Conservation (phyloP, 345 rosid species). For the Draba incana region DNA sequence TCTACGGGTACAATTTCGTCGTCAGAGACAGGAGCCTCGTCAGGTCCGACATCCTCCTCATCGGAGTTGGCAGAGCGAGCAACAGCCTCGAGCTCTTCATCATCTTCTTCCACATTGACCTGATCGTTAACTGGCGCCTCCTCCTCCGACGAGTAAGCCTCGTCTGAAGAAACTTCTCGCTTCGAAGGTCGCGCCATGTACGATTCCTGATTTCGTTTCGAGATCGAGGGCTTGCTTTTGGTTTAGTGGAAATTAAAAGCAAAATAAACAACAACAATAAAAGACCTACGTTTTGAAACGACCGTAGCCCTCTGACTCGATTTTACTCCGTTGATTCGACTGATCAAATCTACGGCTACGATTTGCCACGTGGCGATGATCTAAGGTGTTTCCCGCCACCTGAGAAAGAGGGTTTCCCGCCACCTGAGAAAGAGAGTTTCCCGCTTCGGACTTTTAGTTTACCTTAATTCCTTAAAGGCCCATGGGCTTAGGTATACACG, state of each 20-base stretch:
- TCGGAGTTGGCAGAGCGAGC: conserved; percentile 66
- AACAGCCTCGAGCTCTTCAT: conserved; percentile 96
- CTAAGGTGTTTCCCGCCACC: conserved; percentile 27
- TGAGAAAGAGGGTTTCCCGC: conserved; percentile 19
- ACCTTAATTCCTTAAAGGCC: conserved; percentile 4
- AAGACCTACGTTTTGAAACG: conserved; percentile 24
- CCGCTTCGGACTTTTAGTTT: conserved; percentile 34
- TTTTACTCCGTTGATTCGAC: conserved; percentile 39
- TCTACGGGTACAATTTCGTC: conserved; percentile 27
- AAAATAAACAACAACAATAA: neutral
- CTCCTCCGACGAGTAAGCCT: conserved; percentile 43
- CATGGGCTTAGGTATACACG: conserved; percentile 3
- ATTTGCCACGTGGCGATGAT: conserved; percentile 11
- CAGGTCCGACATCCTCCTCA: conserved; percentile 49
- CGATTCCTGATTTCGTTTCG: conserved; percentile 19
- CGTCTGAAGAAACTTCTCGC: conserved; percentile 71
- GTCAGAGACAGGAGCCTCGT: conserved; percentile 27
- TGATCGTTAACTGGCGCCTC: conserved; percentile 67
- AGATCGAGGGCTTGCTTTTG: conserved; percentile 52
- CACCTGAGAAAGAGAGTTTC: neutral
- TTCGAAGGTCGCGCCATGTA: conserved; percentile 66
- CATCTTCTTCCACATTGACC: conserved; percentile 75
- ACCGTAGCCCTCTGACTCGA: conserved; percentile 19
- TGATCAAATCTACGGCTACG: conserved; percentile 29
- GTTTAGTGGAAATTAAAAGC: conserved; percentile 13